Percentiles rank a stretch among this genome's conserved stretches.
phyloP scores from a whole-genome alignment of 2,329 filamentous ascomycete species.

The Aspergillus sp. region DNA sequence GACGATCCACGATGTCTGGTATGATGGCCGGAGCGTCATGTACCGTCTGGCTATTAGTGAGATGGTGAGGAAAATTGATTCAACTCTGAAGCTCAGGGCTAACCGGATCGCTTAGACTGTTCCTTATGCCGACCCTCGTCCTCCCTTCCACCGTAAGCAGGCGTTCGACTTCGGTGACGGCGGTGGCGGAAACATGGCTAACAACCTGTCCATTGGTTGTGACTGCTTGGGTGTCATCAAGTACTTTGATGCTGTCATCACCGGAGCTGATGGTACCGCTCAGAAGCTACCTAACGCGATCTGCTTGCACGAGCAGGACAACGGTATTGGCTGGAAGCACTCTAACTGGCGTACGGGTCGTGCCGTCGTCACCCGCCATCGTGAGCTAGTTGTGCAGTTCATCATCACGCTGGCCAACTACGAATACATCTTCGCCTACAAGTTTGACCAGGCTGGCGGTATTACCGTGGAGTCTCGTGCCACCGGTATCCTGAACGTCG shows the following conservation, averaged over 20 bases:
- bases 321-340: constrained; percentile 67
- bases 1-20: constrained; percentile 68
- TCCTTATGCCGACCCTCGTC: constrained; percentile 65
- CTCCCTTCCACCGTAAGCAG: constrained; percentile 67
- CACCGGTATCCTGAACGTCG: constrained; percentile 64
- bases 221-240: constrained; percentile 64
- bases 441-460: constrained; percentile 57
- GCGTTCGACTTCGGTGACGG: constrained; percentile 72
- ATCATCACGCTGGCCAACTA: constrained; percentile 63
- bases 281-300: constrained; percentile 60
- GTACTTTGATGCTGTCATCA: constrained; percentile 60
- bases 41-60: constrained; percentile 68
- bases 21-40: constrained; percentile 64
- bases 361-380: constrained; percentile 58
- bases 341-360: constrained; percentile 66
- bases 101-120: constrained; percentile 39
- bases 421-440: constrained; percentile 51
- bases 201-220: constrained; percentile 57
- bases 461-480: constrained; percentile 66
- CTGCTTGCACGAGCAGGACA: constrained; percentile 66
- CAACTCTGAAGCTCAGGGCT: no score
- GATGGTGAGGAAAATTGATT: constrained; percentile 50
- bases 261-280: constrained; percentile 55
- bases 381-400: constrained; percentile 63
- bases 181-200: constrained; percentile 65